phyloP scores from a whole-genome alignment of 2,329 filamentous ascomycete species.

The Penicillium sp. region DNA sequence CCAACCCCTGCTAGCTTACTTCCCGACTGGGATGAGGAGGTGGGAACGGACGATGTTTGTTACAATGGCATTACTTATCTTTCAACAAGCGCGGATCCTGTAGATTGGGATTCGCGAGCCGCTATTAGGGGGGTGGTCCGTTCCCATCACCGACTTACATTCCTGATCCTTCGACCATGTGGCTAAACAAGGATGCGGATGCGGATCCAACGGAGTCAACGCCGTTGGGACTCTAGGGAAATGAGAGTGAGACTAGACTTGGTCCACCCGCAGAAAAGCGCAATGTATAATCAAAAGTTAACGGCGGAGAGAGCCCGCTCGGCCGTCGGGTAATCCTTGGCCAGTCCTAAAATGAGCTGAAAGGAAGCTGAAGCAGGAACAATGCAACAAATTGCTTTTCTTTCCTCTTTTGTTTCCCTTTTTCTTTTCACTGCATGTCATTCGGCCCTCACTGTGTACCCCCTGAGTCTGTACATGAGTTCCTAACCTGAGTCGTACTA shows the following conservation, averaged over 20 bases:
- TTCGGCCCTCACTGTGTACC: not conserved
- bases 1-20: not conserved
- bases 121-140: not conserved
- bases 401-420: not conserved
- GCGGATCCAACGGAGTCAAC: not conserved
- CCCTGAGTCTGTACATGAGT: not conserved
- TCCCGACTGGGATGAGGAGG: not conserved
- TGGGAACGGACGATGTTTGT: not conserved
- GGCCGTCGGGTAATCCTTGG: constrained; percentile 1
- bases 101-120: not conserved
- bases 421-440: not conserved
- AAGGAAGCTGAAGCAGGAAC: constrained; percentile 1
- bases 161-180: constrained; percentile 9
- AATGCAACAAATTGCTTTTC: not conserved
- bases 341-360: not conserved
- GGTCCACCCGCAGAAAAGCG: not conserved
- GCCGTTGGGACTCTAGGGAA: not conserved
- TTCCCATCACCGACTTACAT: not conserved
- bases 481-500: not conserved
- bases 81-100: not conserved
- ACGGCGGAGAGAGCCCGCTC: not conserved
- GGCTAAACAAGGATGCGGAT: constrained; percentile 9
- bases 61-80: constrained; percentile 4
- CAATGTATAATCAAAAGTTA: not conserved
- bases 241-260: constrained; percentile 1